Percentiles rank a stretch among this genome's conserved stretches.
These are phyloP conservation scores for Tilletia horrida DNA, from an alignment of 1,284 basidiomycete genomes.

Conservation along the genomic window DNA sequence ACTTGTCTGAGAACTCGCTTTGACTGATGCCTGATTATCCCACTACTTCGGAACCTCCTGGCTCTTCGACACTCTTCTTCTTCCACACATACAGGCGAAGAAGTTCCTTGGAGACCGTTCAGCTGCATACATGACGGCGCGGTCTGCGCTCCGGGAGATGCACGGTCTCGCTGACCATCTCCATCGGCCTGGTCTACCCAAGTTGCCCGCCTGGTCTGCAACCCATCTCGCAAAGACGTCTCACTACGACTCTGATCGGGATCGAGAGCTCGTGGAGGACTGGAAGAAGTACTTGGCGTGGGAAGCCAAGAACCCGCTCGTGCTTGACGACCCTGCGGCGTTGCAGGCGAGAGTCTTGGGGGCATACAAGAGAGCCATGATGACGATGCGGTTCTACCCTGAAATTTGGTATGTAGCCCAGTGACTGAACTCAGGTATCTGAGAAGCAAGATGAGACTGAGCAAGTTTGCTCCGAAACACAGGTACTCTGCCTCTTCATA, in stretches of 20 bases:
- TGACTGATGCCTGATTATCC: neutral
- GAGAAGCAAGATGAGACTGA: neutral
- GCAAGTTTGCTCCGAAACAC: neutral
- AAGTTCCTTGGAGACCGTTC: constrained; percentile 85
- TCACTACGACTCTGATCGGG: constrained; percentile 48
- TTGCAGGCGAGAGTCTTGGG: constrained; percentile 72
- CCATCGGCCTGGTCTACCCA: constrained; percentile 41
- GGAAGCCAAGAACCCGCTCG: constrained; percentile 91
- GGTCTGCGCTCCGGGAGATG: constrained; percentile 79
- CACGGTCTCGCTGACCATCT: constrained; percentile 62
- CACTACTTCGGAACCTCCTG: neutral
- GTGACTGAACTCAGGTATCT: neutral
- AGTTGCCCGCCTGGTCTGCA: constrained; percentile 39
- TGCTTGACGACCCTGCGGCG: constrained; percentile 71
- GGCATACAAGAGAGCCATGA: constrained; percentile 81
- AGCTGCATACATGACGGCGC: constrained; percentile 85
- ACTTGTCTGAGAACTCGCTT: neutral
- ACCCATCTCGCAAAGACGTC: neutral
- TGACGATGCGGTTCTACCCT: constrained; percentile 87
- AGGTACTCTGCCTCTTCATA: constrained; percentile 89
- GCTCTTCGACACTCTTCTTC: neutral
- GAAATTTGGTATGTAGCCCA: constrained; percentile 75
- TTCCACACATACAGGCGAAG: constrained; percentile 65
- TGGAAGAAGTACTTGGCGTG: constrained; percentile 93
- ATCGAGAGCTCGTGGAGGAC: constrained; percentile 71